Base-by-base conservation (phyloP, 176 grass and related monocot genomes). In the Ensete ventricosum region DNA sequence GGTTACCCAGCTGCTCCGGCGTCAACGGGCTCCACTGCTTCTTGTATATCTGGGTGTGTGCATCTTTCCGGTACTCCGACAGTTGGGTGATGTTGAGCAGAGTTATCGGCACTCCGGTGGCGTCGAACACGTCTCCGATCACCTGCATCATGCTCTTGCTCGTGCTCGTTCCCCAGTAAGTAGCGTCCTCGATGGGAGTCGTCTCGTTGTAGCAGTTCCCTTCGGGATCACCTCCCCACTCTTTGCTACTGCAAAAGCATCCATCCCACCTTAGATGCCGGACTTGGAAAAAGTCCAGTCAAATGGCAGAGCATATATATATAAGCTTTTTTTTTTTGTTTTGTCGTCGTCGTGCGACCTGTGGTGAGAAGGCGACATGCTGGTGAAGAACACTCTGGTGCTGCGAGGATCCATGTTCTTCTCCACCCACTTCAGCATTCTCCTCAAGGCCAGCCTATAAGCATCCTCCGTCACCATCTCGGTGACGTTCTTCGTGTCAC, bases 151-250 rank as follows among this genome's bases (percentile, higher is more conserved):
- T 76, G 70, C 88, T 77, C 81, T 84, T 99, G 86, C 84, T 94
- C 0, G 89, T 89, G 69, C 84, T 67, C 13, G 76, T 78, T 19
- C 95, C 95, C 95, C 90, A 91, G 77, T 99, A 94, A 3, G 75
- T 57, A 14, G 62, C 27, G 70, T 94, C 78, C 57, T 81, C 69
- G 25, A 99, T 89, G 9, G 95, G 95, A 1, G 25, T 74, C 4
- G 95, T 94, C 74, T 99, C 85, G 81, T 91, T 91, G 86, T 94
- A 99, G 82, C 95, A 99, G 71, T 99, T 94, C 6, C 88, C 90
- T 16, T 84, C 86, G 8, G 84, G 77, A 50, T 94, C 79, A 1
- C 89, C 90, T 12, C 95, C 95, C 95, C 90, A 99, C 55, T 99
- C 86, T 79, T 87, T 83, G 75, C 95, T 94, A 76, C 95, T 99